Percentiles rank a stretch among this genome's conserved stretches.
phyloP scores from a whole-genome alignment of 108 stramenopile genomes.

The Nitzschia putrida region DNA sequence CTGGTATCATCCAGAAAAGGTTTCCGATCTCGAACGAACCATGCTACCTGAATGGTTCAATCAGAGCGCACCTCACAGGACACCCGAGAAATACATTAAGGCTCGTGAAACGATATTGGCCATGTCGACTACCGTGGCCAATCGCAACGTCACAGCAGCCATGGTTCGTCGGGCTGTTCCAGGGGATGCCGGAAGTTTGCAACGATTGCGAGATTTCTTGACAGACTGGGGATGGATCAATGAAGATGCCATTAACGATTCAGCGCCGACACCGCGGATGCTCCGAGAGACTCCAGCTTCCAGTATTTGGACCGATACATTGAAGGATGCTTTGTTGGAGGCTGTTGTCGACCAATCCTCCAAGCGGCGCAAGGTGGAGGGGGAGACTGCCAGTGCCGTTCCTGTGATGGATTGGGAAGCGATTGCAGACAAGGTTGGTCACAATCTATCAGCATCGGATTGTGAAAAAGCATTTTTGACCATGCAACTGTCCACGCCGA shows the following conservation, averaged over 20 bases:
- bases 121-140: conserved; percentile 56
- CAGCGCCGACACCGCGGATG: conserved; percentile 62
- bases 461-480: conserved; percentile 70
- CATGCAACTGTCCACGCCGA: conserved; percentile 20
- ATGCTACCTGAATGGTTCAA: conserved; percentile 88
- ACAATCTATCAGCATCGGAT: conserved; percentile 53
- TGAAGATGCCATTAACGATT: conserved; percentile 68
- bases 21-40: conserved; percentile 69
- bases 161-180: conserved; percentile 65
- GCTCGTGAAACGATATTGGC: conserved; percentile 61
- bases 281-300: conserved; percentile 46
- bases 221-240: conserved; percentile 72
- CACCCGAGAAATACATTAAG: conserved; percentile 55
- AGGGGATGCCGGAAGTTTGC: conserved; percentile 81
- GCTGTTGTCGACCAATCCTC: conserved; percentile 45
- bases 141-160: conserved; percentile 65
- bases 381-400: background rate
- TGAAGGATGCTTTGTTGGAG: conserved; percentile 26
- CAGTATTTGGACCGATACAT: conserved; percentile 29
- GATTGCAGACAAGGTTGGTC: conserved; percentile 59
- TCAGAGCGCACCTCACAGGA: conserved; percentile 71
- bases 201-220: conserved; percentile 70
- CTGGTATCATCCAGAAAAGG: conserved; percentile 65
- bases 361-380: conserved; percentile 32
- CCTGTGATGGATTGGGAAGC: conserved; percentile 66